A percentile compares a stretch with the other conserved stretches of the same genome.
These are phyloP conservation scores for Globisporangium iwayamae DNA, from an alignment of 352 stramenopile species.

Conservation along the genomic window DNA sequence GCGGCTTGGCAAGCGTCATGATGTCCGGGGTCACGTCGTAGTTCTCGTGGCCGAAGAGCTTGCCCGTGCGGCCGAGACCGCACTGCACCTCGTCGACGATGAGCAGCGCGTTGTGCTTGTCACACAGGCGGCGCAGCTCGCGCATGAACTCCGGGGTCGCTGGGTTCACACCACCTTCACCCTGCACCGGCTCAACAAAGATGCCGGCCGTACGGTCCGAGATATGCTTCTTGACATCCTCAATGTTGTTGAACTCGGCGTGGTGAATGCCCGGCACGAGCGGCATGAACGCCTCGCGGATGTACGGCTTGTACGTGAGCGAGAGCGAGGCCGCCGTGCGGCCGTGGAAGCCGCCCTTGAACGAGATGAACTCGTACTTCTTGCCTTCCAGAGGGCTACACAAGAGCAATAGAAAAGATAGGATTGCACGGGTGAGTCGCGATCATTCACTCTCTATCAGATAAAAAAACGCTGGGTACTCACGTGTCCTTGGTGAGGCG, in stretches of 20 bases:
- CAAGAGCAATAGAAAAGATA: not conserved
- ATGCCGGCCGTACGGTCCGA: conserved; percentile 75
- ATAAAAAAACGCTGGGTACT: conserved; percentile 12
- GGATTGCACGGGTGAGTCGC: not conserved
- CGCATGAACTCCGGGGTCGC: conserved; percentile 91
- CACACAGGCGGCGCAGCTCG: conserved; percentile 87
- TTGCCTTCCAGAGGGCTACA: conserved; percentile 62
- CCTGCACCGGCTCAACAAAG: conserved; percentile 84
- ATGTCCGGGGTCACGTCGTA: conserved; percentile 93
- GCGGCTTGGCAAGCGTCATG: conserved; percentile 96
- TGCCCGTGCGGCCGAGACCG: conserved; percentile 94
- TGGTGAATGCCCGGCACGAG: conserved; percentile 75
- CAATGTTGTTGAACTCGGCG: conserved; percentile 80
- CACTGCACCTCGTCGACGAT: conserved; percentile 99
- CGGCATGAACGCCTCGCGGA: conserved; percentile 80
- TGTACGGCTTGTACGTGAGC: conserved; percentile 87
- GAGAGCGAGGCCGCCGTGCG: conserved; percentile 73
- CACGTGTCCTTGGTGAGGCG: conserved; percentile 63
- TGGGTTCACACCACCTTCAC: conserved; percentile 93
- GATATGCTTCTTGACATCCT: conserved; percentile 71
- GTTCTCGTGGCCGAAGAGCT: conserved; percentile 94
- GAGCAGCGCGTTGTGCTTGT: conserved; percentile 93
- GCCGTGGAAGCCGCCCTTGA: conserved; percentile 86
- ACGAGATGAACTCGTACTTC: conserved; percentile 84
- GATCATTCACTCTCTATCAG: not conserved